Evolutionary conservation across 345 rosid genomes (phyloP), one percentile per base, ranked within the genome.

Genomic region (Alliaria petiolata): DNA sequence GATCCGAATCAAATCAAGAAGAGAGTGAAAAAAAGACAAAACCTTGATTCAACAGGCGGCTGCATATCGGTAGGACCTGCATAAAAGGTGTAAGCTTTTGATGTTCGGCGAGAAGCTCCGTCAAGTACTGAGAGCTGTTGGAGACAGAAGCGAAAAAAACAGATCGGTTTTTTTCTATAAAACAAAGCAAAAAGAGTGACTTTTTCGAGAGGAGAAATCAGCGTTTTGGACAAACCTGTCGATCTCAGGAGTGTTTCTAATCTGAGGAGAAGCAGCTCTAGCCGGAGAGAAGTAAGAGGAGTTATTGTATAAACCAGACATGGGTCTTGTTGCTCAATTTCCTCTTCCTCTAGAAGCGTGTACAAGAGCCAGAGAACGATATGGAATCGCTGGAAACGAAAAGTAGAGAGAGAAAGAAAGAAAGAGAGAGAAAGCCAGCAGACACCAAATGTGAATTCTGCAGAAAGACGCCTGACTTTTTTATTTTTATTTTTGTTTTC

Each of bases 221-320:
- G 42, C 5, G 14, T 16, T 14, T 36, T 3, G n/a, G 8, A 15
- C 2, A 42, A n/a, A 89, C 98, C 96, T 90, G 80, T 89, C 97
- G 79, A 85, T 90, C 84, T 91, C 97, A 54, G 99, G 89, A 67
- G 85, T 83, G 95, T 79, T 85, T 79, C 99, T 84, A 84, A 95
- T 91, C 89, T 89, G 99, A 30, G 99, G 97, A 80, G 96, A 91
- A 78, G 93, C 97, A 82, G 97, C 95, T 75, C 97, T 70, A 57
- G 95, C 96, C 55, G 97, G 97, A 47, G 99, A 95, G 84, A 87
- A 95, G 89, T 87, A 91, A 82, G 95, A 82, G 25, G 71, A 64
- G 76, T 76, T 76, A 84, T 95, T 92, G 77, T 95, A 95, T 79
- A 95, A 66, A 72, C 99, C 98, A 59, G 99, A 89, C 99, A 95